Conservation (phyloP, 169 alveolate genomes). For the Neospora caninum region DNA sequence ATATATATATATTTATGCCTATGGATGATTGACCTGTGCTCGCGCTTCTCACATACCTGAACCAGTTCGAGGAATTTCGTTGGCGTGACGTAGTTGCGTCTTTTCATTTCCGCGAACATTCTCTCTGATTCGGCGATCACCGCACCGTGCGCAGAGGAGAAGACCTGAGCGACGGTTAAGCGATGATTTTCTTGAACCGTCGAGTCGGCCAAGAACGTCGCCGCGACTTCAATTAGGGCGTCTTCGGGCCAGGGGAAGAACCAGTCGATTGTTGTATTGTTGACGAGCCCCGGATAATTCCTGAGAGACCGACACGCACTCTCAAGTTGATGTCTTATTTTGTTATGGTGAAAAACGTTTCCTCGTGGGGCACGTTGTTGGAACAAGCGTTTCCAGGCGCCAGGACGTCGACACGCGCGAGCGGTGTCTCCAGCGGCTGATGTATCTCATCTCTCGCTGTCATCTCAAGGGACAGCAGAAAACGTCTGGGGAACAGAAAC, state of each 20-base stretch:
- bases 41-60: slow-evolving; percentile 34
- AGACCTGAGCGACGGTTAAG: slow-evolving; percentile 84
- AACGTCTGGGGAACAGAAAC: too few species aligned
- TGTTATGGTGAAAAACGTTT: not conserved
- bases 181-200: slow-evolving; percentile 78
- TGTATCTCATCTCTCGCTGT: too few species aligned
- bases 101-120: slow-evolving; percentile 85
- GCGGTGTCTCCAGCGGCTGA: too few species aligned
- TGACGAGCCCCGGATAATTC: slow-evolving; percentile 90
- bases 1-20: too few species aligned
- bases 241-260: slow-evolving; percentile 96
- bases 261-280: slow-evolving; percentile 95
- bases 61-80: slow-evolving; percentile 93
- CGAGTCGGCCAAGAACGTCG: slow-evolving; percentile 82
- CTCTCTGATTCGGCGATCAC: slow-evolving; percentile 79
- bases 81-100: slow-evolving; percentile 94
- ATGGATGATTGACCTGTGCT: not conserved
- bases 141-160: slow-evolving; percentile 87
- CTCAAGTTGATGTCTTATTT: not conserved
- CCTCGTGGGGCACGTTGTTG: not conserved
- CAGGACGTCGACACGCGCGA: too few species aligned
- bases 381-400: too few species aligned
- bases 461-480: too few species aligned
- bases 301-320: slow-evolving; percentile 2
- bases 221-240: slow-evolving; percentile 93